Base-by-base conservation (phyloP, 768 basidiomycete species). In the Pleurotus salmoneostramineus region DNA sequence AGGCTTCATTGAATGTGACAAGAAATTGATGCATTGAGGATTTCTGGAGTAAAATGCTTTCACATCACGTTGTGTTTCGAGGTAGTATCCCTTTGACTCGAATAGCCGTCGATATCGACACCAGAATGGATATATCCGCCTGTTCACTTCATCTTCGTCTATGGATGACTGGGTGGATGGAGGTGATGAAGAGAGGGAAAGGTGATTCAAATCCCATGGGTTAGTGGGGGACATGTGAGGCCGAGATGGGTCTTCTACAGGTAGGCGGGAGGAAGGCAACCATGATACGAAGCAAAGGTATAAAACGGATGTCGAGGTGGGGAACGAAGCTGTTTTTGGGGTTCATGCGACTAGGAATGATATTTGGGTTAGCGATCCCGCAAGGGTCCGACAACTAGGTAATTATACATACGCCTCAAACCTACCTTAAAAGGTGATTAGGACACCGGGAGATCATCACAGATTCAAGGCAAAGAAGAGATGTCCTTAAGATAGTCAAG, bases 61-160 rank as follows among this genome's bases (percentile, higher is more conserved):
- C 31, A 86, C 89, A 62, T 89, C 88, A 50, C 77, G 75, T 43
- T 82, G 81, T 31, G 88, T 91, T 61, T 91, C 87, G 1, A 91
- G 81, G 36, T 75, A 81, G 64, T 83, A 83, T 3, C 87, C 89
- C 45, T 77, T 76, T 57, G 67, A 57, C 45, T 76, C 69, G 48
- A 89, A 71, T 34, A 81, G 58, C 48, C 63, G 57, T 8, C 77
- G 72, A 65, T 88, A 87, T 52, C 72, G 72, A 36, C 75, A 73
- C 89, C 89, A 91, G 62, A 79, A 73, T 3, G 88, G 89, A 15
- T 72, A 72, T 37, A 87, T 59, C 50, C 89, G 85, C 15, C 67
- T 64, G 64, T 91, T 89, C 56, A 78, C 69, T 58, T 84, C 78
- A 56, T 88, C 86, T 54, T 83, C 79, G 60, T 82, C 80, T 51